Conservation (phyloP, 163 green algal genomes). For the Scenedesmus sp. region DNA sequence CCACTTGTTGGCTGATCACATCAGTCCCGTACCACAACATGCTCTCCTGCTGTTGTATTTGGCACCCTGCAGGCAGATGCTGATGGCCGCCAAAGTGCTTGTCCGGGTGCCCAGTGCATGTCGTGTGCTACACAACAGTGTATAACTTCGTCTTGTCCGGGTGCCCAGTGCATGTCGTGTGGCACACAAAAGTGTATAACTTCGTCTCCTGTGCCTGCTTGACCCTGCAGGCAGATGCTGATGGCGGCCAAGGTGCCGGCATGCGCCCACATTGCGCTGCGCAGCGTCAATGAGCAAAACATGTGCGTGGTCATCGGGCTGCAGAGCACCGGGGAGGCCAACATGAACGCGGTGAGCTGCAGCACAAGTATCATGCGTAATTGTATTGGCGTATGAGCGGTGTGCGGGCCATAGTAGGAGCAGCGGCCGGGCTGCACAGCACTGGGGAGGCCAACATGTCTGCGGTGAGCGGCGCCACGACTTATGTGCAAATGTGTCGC, state of each 20-base stretch:
- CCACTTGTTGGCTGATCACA: no score
- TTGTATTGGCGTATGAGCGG: no score
- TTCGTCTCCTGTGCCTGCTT: not conserved
- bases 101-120: not conserved
- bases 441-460: slow-evolving; percentile 83
- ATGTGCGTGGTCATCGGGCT: slow-evolving; percentile 88
- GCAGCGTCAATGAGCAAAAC: slow-evolving; percentile 64
- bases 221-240: slow-evolving; percentile 77
- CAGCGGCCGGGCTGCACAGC: slow-evolving; percentile 71
- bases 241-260: slow-evolving; percentile 83
- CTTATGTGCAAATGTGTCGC: no score
- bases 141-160: no score
- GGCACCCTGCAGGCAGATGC: not conserved
- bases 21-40: no score
- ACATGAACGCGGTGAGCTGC: slow-evolving; percentile 63
- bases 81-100: not conserved
- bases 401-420: not conserved
- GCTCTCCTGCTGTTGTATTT: not conserved
- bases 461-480: slow-evolving; percentile 10
- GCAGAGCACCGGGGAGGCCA: slow-evolving; percentile 83
- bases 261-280: slow-evolving; percentile 65
- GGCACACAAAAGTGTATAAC: no score
- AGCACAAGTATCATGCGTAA: not conserved
- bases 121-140: no score
- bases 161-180: no score